Evolutionary conservation across 139 green algal genomes (phyloP).

Genomic region (Micractinium sp.): DNA sequence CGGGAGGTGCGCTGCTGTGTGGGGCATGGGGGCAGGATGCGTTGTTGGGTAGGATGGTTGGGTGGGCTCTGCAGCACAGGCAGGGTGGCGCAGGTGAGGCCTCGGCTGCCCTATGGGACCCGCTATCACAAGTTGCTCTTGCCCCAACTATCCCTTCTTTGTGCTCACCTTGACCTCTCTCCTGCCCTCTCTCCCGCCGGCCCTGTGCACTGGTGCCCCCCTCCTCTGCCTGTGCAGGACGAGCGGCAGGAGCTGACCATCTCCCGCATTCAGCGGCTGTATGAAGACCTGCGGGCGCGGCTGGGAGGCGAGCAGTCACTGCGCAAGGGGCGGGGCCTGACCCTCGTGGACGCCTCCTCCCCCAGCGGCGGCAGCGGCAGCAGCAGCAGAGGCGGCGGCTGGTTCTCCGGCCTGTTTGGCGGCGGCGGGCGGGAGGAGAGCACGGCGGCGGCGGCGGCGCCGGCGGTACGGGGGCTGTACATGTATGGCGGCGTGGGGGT

Average conservation of each 20-base stretch:
- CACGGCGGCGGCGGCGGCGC: not conserved
- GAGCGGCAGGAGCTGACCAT: constrained; percentile 77
- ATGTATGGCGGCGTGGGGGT: constrained; percentile 93
- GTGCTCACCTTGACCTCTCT: not conserved
- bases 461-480: constrained; percentile 78
- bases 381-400: constrained; percentile 9
- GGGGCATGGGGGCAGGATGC: too few relatives aligned
- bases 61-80: too few relatives aligned
- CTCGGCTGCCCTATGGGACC: too few relatives aligned
- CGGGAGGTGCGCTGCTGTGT: too few relatives aligned
- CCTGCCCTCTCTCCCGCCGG: not conserved
- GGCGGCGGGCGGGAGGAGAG: constrained; percentile 9
- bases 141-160: not conserved
- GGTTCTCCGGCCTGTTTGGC: constrained; percentile 44
- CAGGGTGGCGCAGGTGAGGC: too few relatives aligned
- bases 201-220: not conserved
- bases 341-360: constrained; percentile 55
- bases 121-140: too few relatives aligned
- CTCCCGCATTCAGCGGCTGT: constrained; percentile 71
- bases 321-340: constrained; percentile 54
- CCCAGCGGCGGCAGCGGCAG: too few relatives aligned
- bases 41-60: too few relatives aligned
- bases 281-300: constrained; percentile 49
- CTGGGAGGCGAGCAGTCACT: not conserved
- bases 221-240: constrained; percentile 47